Evolutionary conservation across 164 flowering plant species (phyloP), one percentile per base, ranked within the genome.

Genomic region (Umbilicus rupestris): DNA sequence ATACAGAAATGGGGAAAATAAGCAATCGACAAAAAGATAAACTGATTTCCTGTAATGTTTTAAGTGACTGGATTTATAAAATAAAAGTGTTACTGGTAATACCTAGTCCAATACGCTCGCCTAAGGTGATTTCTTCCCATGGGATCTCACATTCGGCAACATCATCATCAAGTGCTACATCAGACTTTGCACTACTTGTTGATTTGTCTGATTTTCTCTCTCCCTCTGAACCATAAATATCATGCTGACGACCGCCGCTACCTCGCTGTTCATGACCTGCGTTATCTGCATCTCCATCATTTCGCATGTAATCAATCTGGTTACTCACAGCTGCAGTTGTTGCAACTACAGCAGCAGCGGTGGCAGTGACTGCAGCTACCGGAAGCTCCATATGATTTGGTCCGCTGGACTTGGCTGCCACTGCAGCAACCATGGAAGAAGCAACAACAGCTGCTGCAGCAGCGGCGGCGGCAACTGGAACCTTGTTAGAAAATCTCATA

Each of bases 31-130:
- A 37, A 62, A 31, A 1, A 62, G 28, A 19, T 20, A 24, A 22
- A 60, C 37, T 64, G 42, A 24, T 26, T 3, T 52, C 3, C 5
- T 52, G 26, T 24, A 26, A 2, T 52, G 15, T 52, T 7, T 24
- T 28, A 24, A 52, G 31, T 52, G 15, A 26, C 7, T 2, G 4
- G 17, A 10, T 10, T 24, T 52, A n/a, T 49, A 7, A n/a, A 20
- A 49, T 22, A 20, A n/a, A 49, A 49, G 55, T n/a, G 26, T 49
- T n/a, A 49, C 2, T 20, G 20, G 9, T 49, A 72, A 37, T 94
- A 95, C 99, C 99, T 66, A 95, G 84, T 73, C 99, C 99, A 24
- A 95, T 95, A 72, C 99, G 93, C 77, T 95, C 99, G 57, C 99
- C 99, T 79, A 92, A 62, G 73, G 84, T 58, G 71, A 95, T 85